A percentile compares a stretch with the other conserved stretches of the same genome.
phyloP scores from a whole-genome alignment of 352 stramenopile species.

The Pythium apleroticum region DNA sequence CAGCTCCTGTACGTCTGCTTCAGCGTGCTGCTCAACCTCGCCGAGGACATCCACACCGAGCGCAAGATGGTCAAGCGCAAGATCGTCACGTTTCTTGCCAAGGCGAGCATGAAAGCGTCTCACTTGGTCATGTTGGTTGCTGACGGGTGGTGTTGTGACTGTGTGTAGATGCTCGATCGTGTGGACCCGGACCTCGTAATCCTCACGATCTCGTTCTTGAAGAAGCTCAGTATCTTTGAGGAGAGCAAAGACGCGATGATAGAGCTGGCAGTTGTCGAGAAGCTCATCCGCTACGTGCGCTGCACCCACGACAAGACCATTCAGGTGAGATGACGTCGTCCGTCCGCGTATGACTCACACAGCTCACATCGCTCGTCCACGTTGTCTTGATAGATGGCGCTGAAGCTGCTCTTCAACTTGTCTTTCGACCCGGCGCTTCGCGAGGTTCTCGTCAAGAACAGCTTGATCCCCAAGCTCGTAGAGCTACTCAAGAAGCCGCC shows the following conservation, averaged over 20 bases:
- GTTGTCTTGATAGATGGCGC: constrained; percentile 41
- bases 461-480: constrained; percentile 91
- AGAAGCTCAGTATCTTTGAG: constrained; percentile 94
- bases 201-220: constrained; percentile 90
- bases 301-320: constrained; percentile 87
- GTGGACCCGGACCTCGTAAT: constrained; percentile 89
- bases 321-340: constrained; percentile 32
- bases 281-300: constrained; percentile 74
- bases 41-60: constrained; percentile 93
- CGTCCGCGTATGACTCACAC: constrained; percentile 23
- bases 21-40: constrained; percentile 93
- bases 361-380: constrained; percentile 4
- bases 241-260: constrained; percentile 95
- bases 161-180: constrained; percentile 76
- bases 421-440: constrained; percentile 90
- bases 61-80: constrained; percentile 96
- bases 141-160: neutral
- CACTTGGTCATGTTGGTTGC: neutral
- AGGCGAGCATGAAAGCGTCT: constrained; percentile 32
- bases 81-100: constrained; percentile 78
- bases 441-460: constrained; percentile 86
- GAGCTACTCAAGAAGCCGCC: constrained; percentile 92
- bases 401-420: constrained; percentile 94
- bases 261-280: constrained; percentile 75
- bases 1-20: constrained; percentile 93